These are phyloP conservation scores for Ceratopteris richardii DNA, from an alignment of 75 land plant species.

Conservation along the genomic window DNA sequence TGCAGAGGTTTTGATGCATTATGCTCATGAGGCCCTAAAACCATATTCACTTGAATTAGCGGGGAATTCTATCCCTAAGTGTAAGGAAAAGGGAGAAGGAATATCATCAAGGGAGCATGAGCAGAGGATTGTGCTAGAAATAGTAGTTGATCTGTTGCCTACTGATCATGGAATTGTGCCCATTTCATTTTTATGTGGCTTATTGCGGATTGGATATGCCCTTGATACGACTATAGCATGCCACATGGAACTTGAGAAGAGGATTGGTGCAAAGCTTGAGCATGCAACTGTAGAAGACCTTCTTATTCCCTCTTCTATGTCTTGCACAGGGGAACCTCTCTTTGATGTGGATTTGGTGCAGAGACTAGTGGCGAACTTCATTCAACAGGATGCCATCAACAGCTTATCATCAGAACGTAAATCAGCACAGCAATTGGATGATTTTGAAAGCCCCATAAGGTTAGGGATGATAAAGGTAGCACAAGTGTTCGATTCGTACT, in stretches of 20 bases:
- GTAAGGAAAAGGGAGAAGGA: no score
- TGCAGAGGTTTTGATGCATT: slow-evolving; percentile 28
- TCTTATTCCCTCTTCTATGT: background rate
- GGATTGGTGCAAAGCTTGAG: slow-evolving; percentile 10
- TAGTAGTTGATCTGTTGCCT: slow-evolving; percentile 7
- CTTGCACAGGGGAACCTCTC: background rate
- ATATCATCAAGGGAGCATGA: background rate
- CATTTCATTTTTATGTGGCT: background rate
- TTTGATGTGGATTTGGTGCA: slow-evolving; percentile 20
- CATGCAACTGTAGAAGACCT: slow-evolving; percentile 7
- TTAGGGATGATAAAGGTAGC: slow-evolving; percentile 51
- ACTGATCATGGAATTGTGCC: slow-evolving; percentile 6
- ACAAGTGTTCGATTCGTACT: slow-evolving; percentile 51
- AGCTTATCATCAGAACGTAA: no score
- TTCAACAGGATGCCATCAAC: background rate
- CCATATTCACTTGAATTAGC: slow-evolving; percentile 40
- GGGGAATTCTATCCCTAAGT: background rate
- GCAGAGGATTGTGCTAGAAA: background rate
- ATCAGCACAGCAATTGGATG: no score
- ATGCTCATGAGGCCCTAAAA: slow-evolving; percentile 25
- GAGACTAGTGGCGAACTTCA: slow-evolving; percentile 7
- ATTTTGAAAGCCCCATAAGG: background rate
- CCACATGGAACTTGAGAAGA: slow-evolving; percentile 9
- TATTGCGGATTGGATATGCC: slow-evolving; percentile 2
- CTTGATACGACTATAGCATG: slow-evolving; percentile 2